Evolutionary conservation across 2,329 filamentous ascomycete species (phyloP).

Genomic region (Sporothrix globosa): DNA sequence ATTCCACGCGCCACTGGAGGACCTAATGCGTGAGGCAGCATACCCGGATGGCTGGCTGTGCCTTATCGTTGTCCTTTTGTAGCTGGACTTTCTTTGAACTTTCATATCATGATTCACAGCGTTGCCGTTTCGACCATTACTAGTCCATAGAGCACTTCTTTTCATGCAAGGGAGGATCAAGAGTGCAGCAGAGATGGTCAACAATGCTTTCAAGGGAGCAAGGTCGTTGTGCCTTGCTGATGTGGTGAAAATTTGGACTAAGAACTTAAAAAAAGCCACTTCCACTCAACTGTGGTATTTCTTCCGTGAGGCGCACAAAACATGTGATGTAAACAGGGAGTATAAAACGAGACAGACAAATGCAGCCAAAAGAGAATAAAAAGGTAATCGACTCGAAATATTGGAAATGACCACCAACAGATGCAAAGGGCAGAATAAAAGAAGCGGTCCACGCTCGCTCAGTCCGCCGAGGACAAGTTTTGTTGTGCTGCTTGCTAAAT

Average conservation of each 20-base stretch:
- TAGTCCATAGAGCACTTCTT: too few species aligned
- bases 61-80: slow-evolving; percentile 69
- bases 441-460: neutral
- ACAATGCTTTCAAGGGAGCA: too few species aligned
- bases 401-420: neutral
- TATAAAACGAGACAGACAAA: too few species aligned
- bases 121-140: neutral
- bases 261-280: too few species aligned
- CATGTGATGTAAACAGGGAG: too few species aligned
- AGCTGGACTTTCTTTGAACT: neutral
- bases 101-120: neutral
- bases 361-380: neutral
- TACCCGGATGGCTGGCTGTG: slow-evolving; percentile 94
- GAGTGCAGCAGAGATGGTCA: too few species aligned
- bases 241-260: too few species aligned
- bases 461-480: slow-evolving; percentile 13
- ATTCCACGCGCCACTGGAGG: slow-evolving; percentile 76
- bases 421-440: neutral
- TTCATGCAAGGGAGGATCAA: too few species aligned
- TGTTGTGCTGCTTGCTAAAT: slow-evolving; percentile 17
- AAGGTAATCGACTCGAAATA: neutral
- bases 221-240: too few species aligned
- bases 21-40: slow-evolving; percentile 77
- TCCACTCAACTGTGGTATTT: too few species aligned
- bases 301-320: too few species aligned